Evolutionary conservation across 306 rosid genomes (phyloP).

Genomic region (Parietaria judaica): DNA sequence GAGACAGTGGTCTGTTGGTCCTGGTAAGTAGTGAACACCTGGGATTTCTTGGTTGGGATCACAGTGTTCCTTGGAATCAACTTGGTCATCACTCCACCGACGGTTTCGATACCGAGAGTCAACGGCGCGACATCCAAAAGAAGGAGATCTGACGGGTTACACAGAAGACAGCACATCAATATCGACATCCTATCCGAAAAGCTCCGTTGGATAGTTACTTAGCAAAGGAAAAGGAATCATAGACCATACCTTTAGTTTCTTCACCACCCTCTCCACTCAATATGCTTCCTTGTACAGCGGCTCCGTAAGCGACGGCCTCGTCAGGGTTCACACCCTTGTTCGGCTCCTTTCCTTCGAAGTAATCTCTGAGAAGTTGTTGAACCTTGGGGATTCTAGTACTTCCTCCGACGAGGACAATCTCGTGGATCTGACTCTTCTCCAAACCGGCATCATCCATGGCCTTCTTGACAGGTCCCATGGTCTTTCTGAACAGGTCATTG

Average conservation of each 20-base stretch:
- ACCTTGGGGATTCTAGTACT: slow-evolving; percentile 97
- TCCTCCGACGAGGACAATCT: slow-evolving; percentile 96
- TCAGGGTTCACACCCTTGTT: slow-evolving; percentile 99
- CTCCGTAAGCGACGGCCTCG: slow-evolving; percentile 97
- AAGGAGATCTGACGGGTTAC: slow-evolving; percentile 61
- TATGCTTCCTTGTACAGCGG: slow-evolving; percentile 97
- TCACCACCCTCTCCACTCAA: slow-evolving; percentile 99
- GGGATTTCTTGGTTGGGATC: slow-evolving; percentile 98
- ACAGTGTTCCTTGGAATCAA: slow-evolving; percentile 98
- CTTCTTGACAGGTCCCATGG: slow-evolving; percentile 98
- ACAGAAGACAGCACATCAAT: background rate
- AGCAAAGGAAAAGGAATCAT: background rate
- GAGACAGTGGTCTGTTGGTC: slow-evolving; percentile 99
- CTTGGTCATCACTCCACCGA: slow-evolving; percentile 99
- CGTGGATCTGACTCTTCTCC: slow-evolving; percentile 79
- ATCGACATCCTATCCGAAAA: too few species aligned
- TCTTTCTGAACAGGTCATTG: slow-evolving; percentile 93
- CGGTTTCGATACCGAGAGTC: slow-evolving; percentile 98
- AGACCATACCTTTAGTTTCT: slow-evolving; percentile 70
- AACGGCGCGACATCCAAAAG: slow-evolving; percentile 95
- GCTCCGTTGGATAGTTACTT: background rate
- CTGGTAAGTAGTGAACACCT: slow-evolving; percentile 98
- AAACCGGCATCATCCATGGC: slow-evolving; percentile 98
- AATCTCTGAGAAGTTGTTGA: slow-evolving; percentile 85
- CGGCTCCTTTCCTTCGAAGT: slow-evolving; percentile 95